Base-by-base conservation (phyloP, 768 basidiomycete species). In the Hydnomerulius pinastri region DNA sequence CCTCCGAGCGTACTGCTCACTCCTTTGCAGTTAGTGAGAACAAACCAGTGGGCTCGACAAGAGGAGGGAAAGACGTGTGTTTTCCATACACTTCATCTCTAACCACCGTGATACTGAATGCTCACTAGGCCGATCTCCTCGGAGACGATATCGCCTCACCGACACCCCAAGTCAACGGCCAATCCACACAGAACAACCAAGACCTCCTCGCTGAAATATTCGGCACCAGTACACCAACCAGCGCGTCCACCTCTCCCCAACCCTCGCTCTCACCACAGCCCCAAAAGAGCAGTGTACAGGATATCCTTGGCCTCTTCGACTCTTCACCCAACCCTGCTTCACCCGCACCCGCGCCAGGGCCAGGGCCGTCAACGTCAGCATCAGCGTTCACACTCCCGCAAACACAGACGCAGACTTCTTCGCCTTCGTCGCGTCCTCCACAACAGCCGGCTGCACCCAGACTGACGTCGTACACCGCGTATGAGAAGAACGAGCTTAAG, bases 181-280 rank as follows among this genome's bases (percentile, higher is more conserved):
- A 76, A 37, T 60, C 74, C 0, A 58, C 73, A 2, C 81, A 83
- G 59, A 82, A 77, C 46, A 90, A 87, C 50, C 88, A 95, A 64
- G 92, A 93, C 61, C 80, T 98, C 3, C 83, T 99, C 8, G 90
- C 88, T 0, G 92, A 95, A 59, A 94, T 99, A 50, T 98, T 98
- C 62, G 95, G 93, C 38, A 57, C 77, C 9, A 50, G 77, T 20
- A 27, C 71, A 20, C 33, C 73, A 1, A 42, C 71, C 11, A 49
- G 67, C 15, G 29, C 70, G 15, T 53, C 58, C 35, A 13, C 39
- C 17, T 49, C 77, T 8, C 35, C 72, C 15, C 51, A 63, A n/a
- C 64, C 74, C 0, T 55, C 79, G 2, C 57, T 81, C 6, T 62
- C 80, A 7, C 66, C 78, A 0, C 65, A 77, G 29, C 66, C 82